Evolutionary conservation across 768 basidiomycete species (phyloP), one percentile per base, ranked within the genome.

Genomic region (Pilatotrama ljubarskyi): DNA sequence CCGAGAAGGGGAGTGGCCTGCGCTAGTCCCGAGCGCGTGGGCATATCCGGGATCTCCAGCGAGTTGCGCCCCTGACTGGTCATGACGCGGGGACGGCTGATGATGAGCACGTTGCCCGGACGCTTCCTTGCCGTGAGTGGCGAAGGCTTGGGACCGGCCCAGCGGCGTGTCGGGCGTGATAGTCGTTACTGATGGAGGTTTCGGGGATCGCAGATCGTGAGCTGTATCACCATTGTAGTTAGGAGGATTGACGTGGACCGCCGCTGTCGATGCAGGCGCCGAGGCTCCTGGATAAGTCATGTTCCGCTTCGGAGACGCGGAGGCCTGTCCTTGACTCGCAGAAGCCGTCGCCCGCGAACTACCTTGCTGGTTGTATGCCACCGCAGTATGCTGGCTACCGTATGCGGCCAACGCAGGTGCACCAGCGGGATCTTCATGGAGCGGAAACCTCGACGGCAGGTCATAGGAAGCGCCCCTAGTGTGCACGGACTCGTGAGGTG

Each of bases 201-300:
- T 66, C 20, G 62, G 59, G 8, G 62, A 66, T 14, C 64, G 57
- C 15, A 58, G 57, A 36, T 66, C 65, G 20, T 37, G 43, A 10
- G 38, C 51, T 1, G 38, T 26, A 8, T 32, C 43, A 18, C 38
- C 29, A 13, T 49, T n/a, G 32, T 58, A 50, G 32, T 49, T 50
- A 2, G 61, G 25, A 4, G 61, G 44, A 22, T 57, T 53, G 37
- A 42, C 46, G 29, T 62, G 61, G 10, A 48, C 51, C 3, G 55
- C 29, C 9, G 44, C 22, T 2, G 47, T 18, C 4, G 41, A 38
- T 11, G 58, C 20, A 18, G 57, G 63, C 7, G 63, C 58, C 18
- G 58, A 53, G 24, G 58, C 58, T 29, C 63, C 61, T 13, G 61
- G 61, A 42, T 54, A 63, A 20, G 61, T 58, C 57, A 51, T 8